phyloP scores from a whole-genome alignment of 345 rosid genomes.

The Angophora floribunda region DNA sequence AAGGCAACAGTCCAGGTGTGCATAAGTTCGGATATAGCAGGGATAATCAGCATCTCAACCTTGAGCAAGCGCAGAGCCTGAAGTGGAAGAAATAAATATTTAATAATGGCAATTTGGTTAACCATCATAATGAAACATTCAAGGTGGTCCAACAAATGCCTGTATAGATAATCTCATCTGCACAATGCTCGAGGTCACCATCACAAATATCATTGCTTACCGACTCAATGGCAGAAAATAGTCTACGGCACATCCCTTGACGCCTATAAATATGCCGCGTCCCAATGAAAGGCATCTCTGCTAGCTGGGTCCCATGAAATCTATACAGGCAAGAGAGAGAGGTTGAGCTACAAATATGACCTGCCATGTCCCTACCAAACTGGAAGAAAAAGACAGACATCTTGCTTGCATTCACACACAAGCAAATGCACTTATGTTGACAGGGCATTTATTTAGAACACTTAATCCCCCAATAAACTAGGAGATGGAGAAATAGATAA shows the following conservation, averaged over 20 bases:
- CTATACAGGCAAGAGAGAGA: conserved; percentile 14
- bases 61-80: conserved; percentile 63
- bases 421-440: not conserved
- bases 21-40: conserved; percentile 69
- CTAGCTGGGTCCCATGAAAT: conserved; percentile 67
- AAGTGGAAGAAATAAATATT: not conserved
- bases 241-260: conserved; percentile 90
- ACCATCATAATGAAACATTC: not conserved
- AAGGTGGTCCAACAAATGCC: not conserved
- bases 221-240: conserved; percentile 58
- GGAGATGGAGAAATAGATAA: not conserved
- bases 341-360: not conserved
- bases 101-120: not conserved
- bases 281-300: conserved; percentile 96
- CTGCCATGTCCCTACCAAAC: not conserved
- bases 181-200: not conserved
- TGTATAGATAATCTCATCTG: not conserved
- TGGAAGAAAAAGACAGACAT: not conserved
- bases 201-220: conserved; percentile 20
- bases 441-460: not conserved
- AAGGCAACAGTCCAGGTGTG: conserved; percentile 71
- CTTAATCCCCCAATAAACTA: not conserved
- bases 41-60: conserved; percentile 66
- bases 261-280: conserved; percentile 78
- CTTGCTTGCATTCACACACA: not conserved